A percentile compares a stretch with the other conserved stretches of the same genome.
Conservation (phyloP, 164 flowering plant species). For the Umbellularia californica region DNA sequence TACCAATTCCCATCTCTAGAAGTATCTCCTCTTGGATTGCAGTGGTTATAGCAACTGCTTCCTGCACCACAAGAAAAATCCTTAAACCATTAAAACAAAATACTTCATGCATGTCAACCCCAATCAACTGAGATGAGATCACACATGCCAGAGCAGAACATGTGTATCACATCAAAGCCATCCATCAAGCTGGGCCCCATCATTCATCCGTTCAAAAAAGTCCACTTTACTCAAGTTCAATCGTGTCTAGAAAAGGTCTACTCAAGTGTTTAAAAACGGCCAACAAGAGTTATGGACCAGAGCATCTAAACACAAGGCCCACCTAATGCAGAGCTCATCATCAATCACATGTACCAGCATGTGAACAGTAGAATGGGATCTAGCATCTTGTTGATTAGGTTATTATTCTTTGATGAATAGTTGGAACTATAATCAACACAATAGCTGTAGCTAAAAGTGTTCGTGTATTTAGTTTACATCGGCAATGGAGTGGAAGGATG, state of each 20-base stretch:
- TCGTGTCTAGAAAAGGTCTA: too few species aligned
- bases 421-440: not conserved
- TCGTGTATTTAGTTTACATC: not conserved
- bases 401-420: not conserved
- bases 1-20: slow-evolving; percentile 86
- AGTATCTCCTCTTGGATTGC: slow-evolving; percentile 85
- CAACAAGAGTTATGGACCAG: not conserved
- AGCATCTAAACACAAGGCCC: not conserved
- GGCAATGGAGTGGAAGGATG: not conserved
- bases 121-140: not conserved
- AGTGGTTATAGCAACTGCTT: slow-evolving; percentile 86
- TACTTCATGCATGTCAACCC: not conserved
- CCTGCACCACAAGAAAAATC: slow-evolving; percentile 40
- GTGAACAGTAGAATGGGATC: not conserved
- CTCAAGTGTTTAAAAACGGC: too few species aligned
- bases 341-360: not conserved
- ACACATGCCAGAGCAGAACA: not conserved
- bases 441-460: not conserved
- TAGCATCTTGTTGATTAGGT: not conserved
- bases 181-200: not conserved
- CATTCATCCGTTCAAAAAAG: not conserved
- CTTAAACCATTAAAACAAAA: not conserved
- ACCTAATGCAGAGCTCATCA: not conserved
- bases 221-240: not conserved
- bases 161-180: not conserved